A percentile compares a stretch with the other conserved stretches of the same genome.
These are phyloP conservation scores for Metschnikowia gruessii DNA, from an alignment of 805 yeast genomes.

Conservation along the genomic window DNA sequence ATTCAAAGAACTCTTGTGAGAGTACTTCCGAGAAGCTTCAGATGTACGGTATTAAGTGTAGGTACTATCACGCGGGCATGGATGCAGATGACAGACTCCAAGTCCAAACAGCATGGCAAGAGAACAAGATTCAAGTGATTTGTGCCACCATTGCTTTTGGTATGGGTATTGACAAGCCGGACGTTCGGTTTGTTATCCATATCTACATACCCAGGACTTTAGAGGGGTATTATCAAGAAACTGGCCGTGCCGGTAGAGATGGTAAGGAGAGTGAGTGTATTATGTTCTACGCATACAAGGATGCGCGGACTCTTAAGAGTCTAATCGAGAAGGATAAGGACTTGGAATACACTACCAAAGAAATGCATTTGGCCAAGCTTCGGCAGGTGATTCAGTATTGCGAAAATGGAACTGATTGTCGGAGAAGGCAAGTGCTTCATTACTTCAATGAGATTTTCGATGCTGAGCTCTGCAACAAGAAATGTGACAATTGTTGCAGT, in stretches of 20 bases:
- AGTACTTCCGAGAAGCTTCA: conserved; percentile 62
- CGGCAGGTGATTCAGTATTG: conserved; percentile 87
- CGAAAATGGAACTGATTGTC: conserved; percentile 86
- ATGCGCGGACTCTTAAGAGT: conserved; percentile 70
- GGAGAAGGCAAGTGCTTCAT: conserved; percentile 83
- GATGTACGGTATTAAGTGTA: conserved; percentile 60
- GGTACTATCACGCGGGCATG: conserved; percentile 96
- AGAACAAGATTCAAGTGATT: conserved; percentile 64
- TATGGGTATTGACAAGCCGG: conserved; percentile 98
- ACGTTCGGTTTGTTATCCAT: conserved; percentile 90
- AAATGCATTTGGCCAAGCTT: conserved; percentile 72
- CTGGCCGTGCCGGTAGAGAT: conserved; percentile 98
- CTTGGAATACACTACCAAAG: conserved; percentile 59
- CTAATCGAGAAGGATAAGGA: conserved; percentile 77
- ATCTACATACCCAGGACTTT: conserved; percentile 82
- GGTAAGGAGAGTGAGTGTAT: conserved; percentile 80
- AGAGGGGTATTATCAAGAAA: conserved; percentile 97
- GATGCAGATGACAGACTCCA: conserved; percentile 63
- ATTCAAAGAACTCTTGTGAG: conserved; percentile 86
- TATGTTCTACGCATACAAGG: conserved; percentile 75
- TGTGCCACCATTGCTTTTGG: conserved; percentile 99
- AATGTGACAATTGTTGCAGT: conserved; percentile 82
- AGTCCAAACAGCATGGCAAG: conserved; percentile 85
- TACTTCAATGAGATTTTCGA: conserved; percentile 86
- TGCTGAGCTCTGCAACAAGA: conserved; percentile 56